A percentile compares a stretch with the other conserved stretches of the same genome.
These are phyloP conservation scores for Boletus eberwhitei DNA, from an alignment of 768 basidiomycete species.

Conservation along the genomic window DNA sequence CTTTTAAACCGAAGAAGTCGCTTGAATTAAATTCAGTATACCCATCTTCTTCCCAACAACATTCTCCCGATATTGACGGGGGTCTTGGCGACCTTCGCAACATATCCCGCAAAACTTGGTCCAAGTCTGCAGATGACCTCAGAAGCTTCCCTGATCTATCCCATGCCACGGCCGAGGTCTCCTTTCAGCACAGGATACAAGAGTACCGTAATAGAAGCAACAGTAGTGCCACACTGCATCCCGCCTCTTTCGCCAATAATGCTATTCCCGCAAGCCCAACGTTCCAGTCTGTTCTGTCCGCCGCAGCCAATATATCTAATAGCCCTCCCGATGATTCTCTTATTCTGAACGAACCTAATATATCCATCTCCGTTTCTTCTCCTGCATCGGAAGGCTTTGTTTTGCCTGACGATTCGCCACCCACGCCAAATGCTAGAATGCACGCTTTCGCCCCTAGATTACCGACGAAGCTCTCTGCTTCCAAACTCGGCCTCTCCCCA, in stretches of 20 bases:
- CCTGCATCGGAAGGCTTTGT: constrained; percentile 38
- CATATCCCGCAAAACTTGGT: constrained; percentile 74
- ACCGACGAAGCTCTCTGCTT: constrained; percentile 62
- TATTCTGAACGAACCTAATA: constrained; percentile 27
- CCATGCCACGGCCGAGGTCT: constrained; percentile 39
- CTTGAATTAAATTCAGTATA: constrained; percentile 38
- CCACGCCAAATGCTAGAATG: constrained; percentile 56
- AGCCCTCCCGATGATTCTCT: constrained; percentile 21
- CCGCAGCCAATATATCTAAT: constrained; percentile 16
- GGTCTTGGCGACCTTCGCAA: constrained; percentile 64
- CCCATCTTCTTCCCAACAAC: constrained; percentile 31
- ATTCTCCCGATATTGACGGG: constrained; percentile 28
- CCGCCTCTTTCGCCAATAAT: constrained; percentile 30
- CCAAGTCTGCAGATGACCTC: constrained; percentile 76
- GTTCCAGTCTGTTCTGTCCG: constrained; percentile 44
- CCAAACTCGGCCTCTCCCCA: constrained; percentile 43
- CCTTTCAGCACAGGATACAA: constrained; percentile 60
- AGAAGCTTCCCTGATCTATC: constrained; percentile 45
- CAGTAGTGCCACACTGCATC: constrained; percentile 51
- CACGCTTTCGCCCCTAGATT: constrained; percentile 71
- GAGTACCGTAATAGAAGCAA: constrained; percentile 61
- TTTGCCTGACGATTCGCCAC: constrained; percentile 31
- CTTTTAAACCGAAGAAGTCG: constrained; percentile 44
- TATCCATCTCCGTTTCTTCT: constrained; percentile 50
- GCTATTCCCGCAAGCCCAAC: constrained; percentile 28